Conservation (phyloP, 2,329 filamentous ascomycete genomes). For the Alternaria sp. region DNA sequence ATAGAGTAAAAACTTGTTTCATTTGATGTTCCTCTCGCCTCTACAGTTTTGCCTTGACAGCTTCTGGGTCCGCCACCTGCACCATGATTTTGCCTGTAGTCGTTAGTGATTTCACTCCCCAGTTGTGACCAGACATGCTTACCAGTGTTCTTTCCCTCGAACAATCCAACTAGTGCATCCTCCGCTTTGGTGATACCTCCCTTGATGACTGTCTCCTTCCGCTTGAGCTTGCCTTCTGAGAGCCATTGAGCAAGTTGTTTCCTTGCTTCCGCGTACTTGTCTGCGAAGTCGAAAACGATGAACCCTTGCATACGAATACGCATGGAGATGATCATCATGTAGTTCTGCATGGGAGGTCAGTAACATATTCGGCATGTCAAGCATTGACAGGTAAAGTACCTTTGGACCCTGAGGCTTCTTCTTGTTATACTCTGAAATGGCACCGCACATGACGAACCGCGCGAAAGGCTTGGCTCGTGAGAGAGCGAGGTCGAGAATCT, state of each 20-base stretch:
- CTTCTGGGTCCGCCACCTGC: slow-evolving; percentile 50
- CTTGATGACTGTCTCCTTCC: slow-evolving; percentile 73
- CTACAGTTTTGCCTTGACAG: slow-evolving; percentile 52
- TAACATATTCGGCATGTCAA: too few relatives aligned
- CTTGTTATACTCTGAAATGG: slow-evolving; percentile 56
- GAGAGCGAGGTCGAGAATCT: slow-evolving; percentile 58
- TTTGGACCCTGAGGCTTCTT: slow-evolving; percentile 61
- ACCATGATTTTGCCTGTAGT: slow-evolving; percentile 64
- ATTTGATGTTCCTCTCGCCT: background rate
- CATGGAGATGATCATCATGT: slow-evolving; percentile 55
- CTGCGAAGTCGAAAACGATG: slow-evolving; percentile 73
- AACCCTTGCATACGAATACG: slow-evolving; percentile 63
- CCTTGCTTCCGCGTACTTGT: slow-evolving; percentile 65
- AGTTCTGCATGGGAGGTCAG: slow-evolving; percentile 45
- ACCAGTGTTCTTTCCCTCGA: slow-evolving; percentile 74
- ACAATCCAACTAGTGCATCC: slow-evolving; percentile 69
- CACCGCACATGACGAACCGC: slow-evolving; percentile 56
- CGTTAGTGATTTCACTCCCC: slow-evolving; percentile 9
- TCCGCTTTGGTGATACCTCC: slow-evolving; percentile 73
- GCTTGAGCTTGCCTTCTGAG: slow-evolving; percentile 73
- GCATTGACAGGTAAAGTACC: slow-evolving; percentile 18
- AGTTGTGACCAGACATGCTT: slow-evolving; percentile 48
- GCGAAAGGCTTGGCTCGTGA: slow-evolving; percentile 53
- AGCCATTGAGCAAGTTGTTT: slow-evolving; percentile 72
- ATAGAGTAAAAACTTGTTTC: background rate